These are phyloP conservation scores for Saccharum hybrid DNA, from an alignment of 202 grass and related monocot genomes.

Conservation along the genomic window DNA sequence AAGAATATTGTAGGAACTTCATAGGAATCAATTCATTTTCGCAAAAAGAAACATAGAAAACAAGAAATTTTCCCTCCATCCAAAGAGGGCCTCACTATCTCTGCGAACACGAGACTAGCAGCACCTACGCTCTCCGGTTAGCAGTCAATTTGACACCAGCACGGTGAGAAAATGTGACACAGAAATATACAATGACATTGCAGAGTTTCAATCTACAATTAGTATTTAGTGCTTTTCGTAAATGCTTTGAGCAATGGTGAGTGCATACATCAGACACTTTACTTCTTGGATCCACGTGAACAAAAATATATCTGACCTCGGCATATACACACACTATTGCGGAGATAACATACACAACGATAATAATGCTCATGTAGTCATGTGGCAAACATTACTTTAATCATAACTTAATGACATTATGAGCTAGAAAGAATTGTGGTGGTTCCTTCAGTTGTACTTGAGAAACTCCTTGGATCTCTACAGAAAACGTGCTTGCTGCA, in stretches of 20 bases:
- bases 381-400: constrained; percentile 23
- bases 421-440: constrained; percentile 29
- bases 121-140: not conserved
- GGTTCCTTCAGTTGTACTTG: not conserved
- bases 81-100: too few relatives aligned
- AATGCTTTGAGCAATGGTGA: not conserved
- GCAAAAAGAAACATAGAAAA: too few relatives aligned
- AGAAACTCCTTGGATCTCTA: constrained; percentile 22
- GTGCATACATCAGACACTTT: not conserved
- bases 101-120: too few relatives aligned
- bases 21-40: too few relatives aligned
- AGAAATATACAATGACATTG: not conserved
- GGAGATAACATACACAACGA: not conserved
- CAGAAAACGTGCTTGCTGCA: not conserved
- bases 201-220: not conserved
- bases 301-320: not conserved
- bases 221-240: not conserved
- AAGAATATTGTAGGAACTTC: too few relatives aligned
- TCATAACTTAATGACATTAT: constrained; percentile 40
- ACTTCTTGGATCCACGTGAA: constrained; percentile 16
- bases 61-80: too few relatives aligned
- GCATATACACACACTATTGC: not conserved
- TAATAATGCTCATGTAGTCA: constrained; percentile 16
- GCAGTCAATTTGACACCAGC: not conserved
- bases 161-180: not conserved